phyloP scores from a whole-genome alignment of 2,329 filamentous ascomycete genomes.

The Cladophialophora carrionii region DNA sequence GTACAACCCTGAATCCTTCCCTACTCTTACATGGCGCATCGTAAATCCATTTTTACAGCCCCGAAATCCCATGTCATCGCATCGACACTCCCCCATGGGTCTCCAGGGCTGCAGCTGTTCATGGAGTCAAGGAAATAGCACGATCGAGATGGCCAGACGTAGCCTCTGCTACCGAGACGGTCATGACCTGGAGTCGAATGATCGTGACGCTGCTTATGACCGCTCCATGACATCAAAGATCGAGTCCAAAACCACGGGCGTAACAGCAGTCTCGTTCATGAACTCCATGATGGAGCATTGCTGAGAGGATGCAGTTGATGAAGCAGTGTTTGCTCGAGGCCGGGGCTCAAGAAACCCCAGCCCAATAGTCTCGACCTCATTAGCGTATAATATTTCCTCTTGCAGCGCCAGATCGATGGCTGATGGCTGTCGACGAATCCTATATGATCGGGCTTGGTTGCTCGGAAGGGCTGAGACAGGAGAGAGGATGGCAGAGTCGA shows the following conservation, averaged over 20 bases:
- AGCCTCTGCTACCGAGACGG: not conserved
- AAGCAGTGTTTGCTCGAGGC: slow-evolving; percentile 40
- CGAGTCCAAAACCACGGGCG: slow-evolving; percentile 49
- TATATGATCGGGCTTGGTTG: slow-evolving; percentile 17
- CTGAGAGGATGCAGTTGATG: slow-evolving; percentile 24
- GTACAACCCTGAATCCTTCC: not conserved
- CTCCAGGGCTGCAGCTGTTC: too few relatives aligned
- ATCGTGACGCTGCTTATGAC: slow-evolving; percentile 11
- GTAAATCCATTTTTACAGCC: not conserved
- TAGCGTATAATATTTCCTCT: slow-evolving; percentile 49
- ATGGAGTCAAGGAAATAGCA: not conserved
- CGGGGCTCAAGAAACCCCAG: slow-evolving; percentile 52
- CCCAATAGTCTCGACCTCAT: slow-evolving; percentile 46
- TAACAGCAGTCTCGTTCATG: slow-evolving; percentile 29
- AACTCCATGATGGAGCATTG: slow-evolving; percentile 33
- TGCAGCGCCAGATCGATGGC: slow-evolving; percentile 49
- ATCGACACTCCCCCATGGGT: not conserved
- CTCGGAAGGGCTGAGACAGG: slow-evolving; percentile 15
- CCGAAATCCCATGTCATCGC: not conserved
- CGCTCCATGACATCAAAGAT: slow-evolving; percentile 54
- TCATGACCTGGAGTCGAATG: not conserved
- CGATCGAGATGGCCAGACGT: not conserved
- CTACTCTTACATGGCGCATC: not conserved
- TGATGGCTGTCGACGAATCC: slow-evolving; percentile 49
- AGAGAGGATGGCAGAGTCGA: slow-evolving; percentile 35